Conservation (phyloP, 306 rosid species). For the Carpinus viminea region DNA sequence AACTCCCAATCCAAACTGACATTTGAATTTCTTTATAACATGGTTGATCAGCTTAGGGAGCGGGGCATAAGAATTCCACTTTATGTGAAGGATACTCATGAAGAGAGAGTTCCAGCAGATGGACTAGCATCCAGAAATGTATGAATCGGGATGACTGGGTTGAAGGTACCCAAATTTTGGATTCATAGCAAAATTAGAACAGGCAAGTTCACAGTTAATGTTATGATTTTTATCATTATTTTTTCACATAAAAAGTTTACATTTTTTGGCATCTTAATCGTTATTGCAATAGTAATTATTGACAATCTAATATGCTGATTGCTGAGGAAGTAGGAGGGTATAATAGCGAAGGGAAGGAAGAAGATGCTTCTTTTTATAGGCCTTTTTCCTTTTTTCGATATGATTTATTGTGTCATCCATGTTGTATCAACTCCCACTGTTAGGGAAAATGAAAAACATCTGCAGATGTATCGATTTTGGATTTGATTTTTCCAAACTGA, state of each 20-base stretch:
- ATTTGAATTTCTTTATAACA: slow-evolving; percentile 76
- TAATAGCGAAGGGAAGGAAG: background rate
- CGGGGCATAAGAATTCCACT: slow-evolving; percentile 82
- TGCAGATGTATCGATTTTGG: slow-evolving; percentile 1
- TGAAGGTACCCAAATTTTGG: slow-evolving; percentile 21
- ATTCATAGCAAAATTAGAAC: background rate
- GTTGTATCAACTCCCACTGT: background rate
- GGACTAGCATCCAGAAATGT: slow-evolving; percentile 15
- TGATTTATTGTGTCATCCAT: background rate
- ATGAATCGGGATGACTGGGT: slow-evolving; percentile 17
- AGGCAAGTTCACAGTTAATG: slow-evolving; percentile 11
- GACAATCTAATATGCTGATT: background rate
- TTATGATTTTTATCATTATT: background rate
- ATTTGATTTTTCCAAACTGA: background rate
- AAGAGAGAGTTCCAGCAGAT: slow-evolving; percentile 21
- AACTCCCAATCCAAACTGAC: slow-evolving; percentile 75
- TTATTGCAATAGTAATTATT: background rate
- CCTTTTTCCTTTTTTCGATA: background rate
- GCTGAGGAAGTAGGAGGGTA: background rate
- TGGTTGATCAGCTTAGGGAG: slow-evolving; percentile 69
- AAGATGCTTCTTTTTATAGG: background rate
- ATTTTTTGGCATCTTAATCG: background rate
- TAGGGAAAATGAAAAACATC: background rate
- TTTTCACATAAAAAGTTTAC: background rate
- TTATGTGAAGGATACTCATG: slow-evolving; percentile 39